Evolutionary conservation across 2,329 filamentous ascomycete genomes (phyloP), one percentile per base, ranked within the genome.

Genomic region (Phaeosphaeria sp.): DNA sequence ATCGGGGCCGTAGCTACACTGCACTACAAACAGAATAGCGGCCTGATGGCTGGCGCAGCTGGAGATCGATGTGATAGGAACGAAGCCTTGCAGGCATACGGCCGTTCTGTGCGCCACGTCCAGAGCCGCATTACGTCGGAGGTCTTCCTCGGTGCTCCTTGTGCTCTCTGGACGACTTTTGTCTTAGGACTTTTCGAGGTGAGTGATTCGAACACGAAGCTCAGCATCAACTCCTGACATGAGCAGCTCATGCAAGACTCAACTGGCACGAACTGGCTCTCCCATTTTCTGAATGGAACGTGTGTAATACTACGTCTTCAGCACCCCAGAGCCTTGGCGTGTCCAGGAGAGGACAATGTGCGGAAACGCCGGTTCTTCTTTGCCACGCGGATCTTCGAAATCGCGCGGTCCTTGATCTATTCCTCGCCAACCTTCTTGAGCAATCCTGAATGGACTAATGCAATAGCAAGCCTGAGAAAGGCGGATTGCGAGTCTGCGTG

Each of bases 271-370:
- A 68, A 68, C 21, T 72, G 70, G 70, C 61, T 72, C 0, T 63
- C 65, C 3, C 70, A 72, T 30, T 72, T 72, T 42, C 43, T 72
- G 13, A 64, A 71, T 30, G 69, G 70, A 17, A 72, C 70, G 46
- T 71, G 64, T 44, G 59, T 65, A 15, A 65, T 72, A 22, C 56
- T 72, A 4, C 63, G 64, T 13, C 50, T 72, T 21, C 68, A 68
- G 43, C 47, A 56, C 3, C 69, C 67, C 3, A 46, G 33, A 3
- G 52, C 52, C 21, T 52, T 72, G 9, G 36, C 30, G 13, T 46
- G 17, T 23, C 10, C 43, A 27, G 58, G 46, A 17, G 13, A 18
- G 10, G 30, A 54, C 1, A 61, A 48, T 41, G n/a, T 27, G 30
- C 62, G 57, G 3, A 61, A 42, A 21, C 68, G 66, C 17, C 59